Evolutionary conservation across 192 early-diverging fungal species (phyloP).

Genomic region (Umbelopsis vinacea): DNA sequence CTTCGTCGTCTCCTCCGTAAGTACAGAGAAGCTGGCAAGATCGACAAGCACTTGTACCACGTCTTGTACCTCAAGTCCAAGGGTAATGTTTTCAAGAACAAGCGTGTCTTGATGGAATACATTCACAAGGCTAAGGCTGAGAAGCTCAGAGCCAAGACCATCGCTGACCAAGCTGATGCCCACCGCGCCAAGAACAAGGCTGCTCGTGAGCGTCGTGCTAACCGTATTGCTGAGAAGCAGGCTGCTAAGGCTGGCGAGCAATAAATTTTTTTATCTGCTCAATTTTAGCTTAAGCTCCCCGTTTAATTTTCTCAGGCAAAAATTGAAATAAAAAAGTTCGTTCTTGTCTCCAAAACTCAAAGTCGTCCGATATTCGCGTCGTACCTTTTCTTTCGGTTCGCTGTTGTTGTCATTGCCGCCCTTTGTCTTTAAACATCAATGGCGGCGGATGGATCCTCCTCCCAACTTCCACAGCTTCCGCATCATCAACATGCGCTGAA

Average conservation of each 20-base stretch:
- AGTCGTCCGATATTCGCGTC: background rate
- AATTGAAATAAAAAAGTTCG: slow-evolving; percentile 3
- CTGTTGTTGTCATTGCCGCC: background rate
- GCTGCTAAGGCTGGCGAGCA: slow-evolving; percentile 24
- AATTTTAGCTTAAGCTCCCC: background rate
- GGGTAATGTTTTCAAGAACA: slow-evolving; percentile 99
- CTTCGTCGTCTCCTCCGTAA: slow-evolving; percentile 93
- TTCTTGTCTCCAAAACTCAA: background rate
- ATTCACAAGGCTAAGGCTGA: slow-evolving; percentile 99
- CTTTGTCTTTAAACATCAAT: slow-evolving; percentile 13
- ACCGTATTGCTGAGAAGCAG: slow-evolving; percentile 84
- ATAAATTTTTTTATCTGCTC: slow-evolving; percentile 9
- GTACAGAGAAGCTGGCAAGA: slow-evolving; percentile 97
- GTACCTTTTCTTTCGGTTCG: background rate
- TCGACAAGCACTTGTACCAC: slow-evolving; percentile 98
- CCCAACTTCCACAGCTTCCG: slow-evolving; percentile 15
- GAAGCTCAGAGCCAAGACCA: slow-evolving; percentile 87
- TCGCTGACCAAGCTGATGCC: slow-evolving; percentile 96
- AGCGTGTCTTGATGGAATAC: slow-evolving; percentile 99
- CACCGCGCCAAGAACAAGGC: slow-evolving; percentile 95
- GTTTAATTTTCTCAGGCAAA: slow-evolving; percentile 4
- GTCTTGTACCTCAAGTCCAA: slow-evolving; percentile 95
- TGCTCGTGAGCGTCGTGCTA: slow-evolving; percentile 87
- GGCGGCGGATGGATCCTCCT: slow-evolving; percentile 10
- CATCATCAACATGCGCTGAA: slow-evolving; percentile 16